Conservation (phyloP, 2,329 filamentous ascomycete genomes). For the Neocatenulostroma microsporum region DNA sequence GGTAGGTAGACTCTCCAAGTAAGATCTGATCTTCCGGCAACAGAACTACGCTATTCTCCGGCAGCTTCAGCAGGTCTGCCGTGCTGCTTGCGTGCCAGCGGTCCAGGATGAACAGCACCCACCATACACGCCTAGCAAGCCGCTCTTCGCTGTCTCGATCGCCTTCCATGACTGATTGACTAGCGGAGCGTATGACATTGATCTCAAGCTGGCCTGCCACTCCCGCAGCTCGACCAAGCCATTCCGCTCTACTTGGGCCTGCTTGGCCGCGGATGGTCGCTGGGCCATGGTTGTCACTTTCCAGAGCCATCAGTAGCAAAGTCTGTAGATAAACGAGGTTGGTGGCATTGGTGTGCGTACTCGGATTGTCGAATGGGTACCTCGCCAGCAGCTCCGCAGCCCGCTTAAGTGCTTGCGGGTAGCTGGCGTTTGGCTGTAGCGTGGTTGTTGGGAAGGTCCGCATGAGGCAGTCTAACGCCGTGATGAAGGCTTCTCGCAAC, state of each 20-base stretch:
- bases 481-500: slow-evolving; percentile 57
- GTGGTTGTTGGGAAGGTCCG: slow-evolving; percentile 43
- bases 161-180: slow-evolving; percentile 36
- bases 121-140: slow-evolving; percentile 61
- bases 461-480: slow-evolving; percentile 55
- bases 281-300: slow-evolving; percentile 52
- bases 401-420: slow-evolving; percentile 32
- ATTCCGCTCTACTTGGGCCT: slow-evolving; percentile 44
- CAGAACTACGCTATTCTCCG: slow-evolving; percentile 54
- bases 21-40: slow-evolving; percentile 52
- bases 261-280: slow-evolving; percentile 39
- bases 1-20: slow-evolving; percentile 57
- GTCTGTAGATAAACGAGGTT: slow-evolving; percentile 57
- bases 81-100: slow-evolving; percentile 65
- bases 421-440: slow-evolving; percentile 28
- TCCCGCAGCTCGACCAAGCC: slow-evolving; percentile 59
- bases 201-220: slow-evolving; percentile 59
- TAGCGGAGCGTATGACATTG: slow-evolving; percentile 39
- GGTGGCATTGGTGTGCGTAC: slow-evolving; percentile 34
- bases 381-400: slow-evolving; percentile 37
- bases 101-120: slow-evolving; percentile 63
- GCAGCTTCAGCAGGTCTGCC: slow-evolving; percentile 55
- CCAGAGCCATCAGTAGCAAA: slow-evolving; percentile 57
- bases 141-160: slow-evolving; percentile 56
- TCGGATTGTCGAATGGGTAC: slow-evolving; percentile 39